phyloP scores from a whole-genome alignment of 1,284 basidiomycete species.

The Trametes pubescens region DNA sequence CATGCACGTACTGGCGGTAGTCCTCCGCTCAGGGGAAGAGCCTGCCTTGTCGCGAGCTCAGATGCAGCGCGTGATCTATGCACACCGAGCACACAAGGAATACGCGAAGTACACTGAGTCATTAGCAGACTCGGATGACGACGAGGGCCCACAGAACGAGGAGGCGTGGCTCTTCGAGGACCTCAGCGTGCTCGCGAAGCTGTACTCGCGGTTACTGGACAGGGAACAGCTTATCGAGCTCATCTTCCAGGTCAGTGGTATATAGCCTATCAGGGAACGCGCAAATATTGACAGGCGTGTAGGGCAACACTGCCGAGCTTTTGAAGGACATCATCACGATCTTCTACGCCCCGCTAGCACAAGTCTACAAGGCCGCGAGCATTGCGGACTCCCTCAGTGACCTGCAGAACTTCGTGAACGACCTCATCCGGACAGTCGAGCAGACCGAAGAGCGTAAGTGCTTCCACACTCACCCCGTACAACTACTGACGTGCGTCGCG shows the following conservation, averaged over 20 bases:
- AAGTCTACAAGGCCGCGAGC: constrained; percentile 97
- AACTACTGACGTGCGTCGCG: neutral
- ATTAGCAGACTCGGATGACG: constrained; percentile 87
- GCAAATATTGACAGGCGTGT: neutral
- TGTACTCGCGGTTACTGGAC: constrained; percentile 85
- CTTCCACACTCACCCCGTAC: neutral
- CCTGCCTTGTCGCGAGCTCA: constrained; percentile 79
- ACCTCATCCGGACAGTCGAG: constrained; percentile 96
- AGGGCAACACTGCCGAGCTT: constrained; percentile 95
- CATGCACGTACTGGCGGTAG: constrained; percentile 82
- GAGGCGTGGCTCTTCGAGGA: constrained; percentile 97
- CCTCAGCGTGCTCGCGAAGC: constrained; percentile 77
- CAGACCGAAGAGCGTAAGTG: constrained; percentile 86
- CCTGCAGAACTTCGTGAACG: constrained; percentile 94
- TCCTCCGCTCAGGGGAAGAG: constrained; percentile 84
- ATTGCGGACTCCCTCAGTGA: constrained; percentile 95
- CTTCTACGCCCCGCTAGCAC: constrained; percentile 97
- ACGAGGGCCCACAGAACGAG: constrained; percentile 90
- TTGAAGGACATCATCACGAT: constrained; percentile 99
- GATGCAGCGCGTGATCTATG: constrained; percentile 79
- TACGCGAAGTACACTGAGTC: constrained; percentile 73
- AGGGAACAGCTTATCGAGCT: constrained; percentile 93
- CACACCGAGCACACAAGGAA: constrained; percentile 78
- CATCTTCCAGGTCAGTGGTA: constrained; percentile 85
- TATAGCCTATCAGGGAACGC: neutral